phyloP scores from a whole-genome alignment of 2,329 filamentous ascomycete species.

The Hirsutella rhossiliensis region DNA sequence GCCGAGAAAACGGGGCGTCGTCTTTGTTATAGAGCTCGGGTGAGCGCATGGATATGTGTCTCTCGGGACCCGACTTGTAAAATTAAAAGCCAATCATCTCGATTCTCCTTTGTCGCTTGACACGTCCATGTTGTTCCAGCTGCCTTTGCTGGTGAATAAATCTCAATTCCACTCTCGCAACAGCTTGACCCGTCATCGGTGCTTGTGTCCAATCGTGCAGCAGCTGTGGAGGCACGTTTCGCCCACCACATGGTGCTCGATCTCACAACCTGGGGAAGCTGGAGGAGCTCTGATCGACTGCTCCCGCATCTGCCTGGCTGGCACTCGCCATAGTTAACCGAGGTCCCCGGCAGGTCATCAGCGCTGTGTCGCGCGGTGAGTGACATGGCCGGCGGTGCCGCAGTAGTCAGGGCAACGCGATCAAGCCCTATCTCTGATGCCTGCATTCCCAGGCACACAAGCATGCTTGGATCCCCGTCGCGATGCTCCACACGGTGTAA shows the following conservation, averaged over 20 bases:
- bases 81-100: slow-evolving; percentile 21
- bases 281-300: neutral
- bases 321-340: no score
- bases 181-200: slow-evolving; percentile 3
- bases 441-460: slow-evolving; percentile 16
- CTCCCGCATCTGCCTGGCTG: neutral
- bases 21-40: slow-evolving; percentile 22
- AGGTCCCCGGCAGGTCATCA: neutral
- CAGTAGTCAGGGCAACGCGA: slow-evolving; percentile 1
- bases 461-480: slow-evolving; percentile 1
- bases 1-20: slow-evolving; percentile 18
- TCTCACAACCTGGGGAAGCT: neutral
- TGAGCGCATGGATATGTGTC: slow-evolving; percentile 17
- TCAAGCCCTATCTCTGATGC: slow-evolving; percentile 5
- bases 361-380: neutral
- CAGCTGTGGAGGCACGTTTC: neutral
- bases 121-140: no score
- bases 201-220: neutral
- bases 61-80: slow-evolving; percentile 26
- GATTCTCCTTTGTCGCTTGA: no score
- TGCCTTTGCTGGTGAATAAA: no score
- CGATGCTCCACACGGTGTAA: slow-evolving; percentile 20
- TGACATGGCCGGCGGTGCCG: neutral
- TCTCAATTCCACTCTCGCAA: no score
- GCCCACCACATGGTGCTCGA: neutral